Conservation (phyloP, 2,329 filamentous ascomycete species). For the Penicillium sumatraense region DNA sequence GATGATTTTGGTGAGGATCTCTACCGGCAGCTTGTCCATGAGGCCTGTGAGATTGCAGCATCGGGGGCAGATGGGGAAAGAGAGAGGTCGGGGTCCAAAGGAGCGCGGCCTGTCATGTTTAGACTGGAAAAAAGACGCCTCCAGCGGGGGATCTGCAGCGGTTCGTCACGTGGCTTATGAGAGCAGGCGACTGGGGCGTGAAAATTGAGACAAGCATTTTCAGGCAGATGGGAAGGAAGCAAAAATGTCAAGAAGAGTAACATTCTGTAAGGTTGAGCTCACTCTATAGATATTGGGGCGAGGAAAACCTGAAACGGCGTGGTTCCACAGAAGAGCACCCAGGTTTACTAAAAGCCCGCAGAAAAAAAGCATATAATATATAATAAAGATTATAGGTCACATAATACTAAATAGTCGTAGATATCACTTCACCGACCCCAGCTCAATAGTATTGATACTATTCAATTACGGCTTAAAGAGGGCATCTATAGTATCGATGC, state of each 20-base stretch:
- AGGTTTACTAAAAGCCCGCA: not conserved
- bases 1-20: constrained; percentile 67
- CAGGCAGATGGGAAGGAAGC: not conserved
- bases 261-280: no score
- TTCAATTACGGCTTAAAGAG: no score
- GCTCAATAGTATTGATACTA: no score
- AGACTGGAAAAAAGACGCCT: constrained; percentile 13
- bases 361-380: not conserved
- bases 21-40: constrained; percentile 65
- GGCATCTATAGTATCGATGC: no score
- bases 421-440: not conserved
- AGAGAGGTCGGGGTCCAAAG: constrained; percentile 6
- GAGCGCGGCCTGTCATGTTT: constrained; percentile 13
- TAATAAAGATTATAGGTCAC: not conserved
- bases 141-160: constrained; percentile 26
- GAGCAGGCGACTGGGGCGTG: not conserved
- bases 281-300: not conserved
- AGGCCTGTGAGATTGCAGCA: constrained; percentile 26
- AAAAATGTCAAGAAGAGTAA: not conserved
- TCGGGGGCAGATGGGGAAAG: constrained; percentile 27
- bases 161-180: constrained; percentile 25
- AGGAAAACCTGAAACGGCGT: not conserved
- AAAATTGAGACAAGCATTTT: not conserved
- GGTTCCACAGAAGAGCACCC: not conserved
- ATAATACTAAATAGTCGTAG: not conserved